A percentile compares a stretch with the other conserved stretches of the same genome.
Conservation (phyloP, 768 basidiomycete species). For the Ephemerocybe angulata region DNA sequence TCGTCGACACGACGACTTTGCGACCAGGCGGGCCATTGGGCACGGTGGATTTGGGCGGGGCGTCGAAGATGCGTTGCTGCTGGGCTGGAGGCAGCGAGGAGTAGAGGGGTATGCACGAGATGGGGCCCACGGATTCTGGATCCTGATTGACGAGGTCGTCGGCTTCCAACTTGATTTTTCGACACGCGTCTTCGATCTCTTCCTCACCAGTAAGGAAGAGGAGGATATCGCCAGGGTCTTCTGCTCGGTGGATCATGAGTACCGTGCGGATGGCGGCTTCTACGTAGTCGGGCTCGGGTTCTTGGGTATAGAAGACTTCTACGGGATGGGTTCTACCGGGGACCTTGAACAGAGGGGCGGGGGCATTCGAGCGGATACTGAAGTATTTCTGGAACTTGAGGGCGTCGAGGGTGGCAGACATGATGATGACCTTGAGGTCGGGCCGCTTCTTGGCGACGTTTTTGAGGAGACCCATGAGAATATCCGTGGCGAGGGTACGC, state of each 20-base stretch:
- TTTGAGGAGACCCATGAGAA: slow-evolving; percentile 96
- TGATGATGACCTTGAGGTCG: slow-evolving; percentile 96
- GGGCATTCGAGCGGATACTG: slow-evolving; percentile 38
- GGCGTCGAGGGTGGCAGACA: slow-evolving; percentile 97
- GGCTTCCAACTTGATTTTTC: slow-evolving; percentile 88
- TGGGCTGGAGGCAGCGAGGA: slow-evolving; percentile 92
- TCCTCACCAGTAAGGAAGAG: slow-evolving; percentile 98
- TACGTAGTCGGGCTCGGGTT: slow-evolving; percentile 93
- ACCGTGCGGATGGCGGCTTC: slow-evolving; percentile 96
- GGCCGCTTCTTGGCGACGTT: slow-evolving; percentile 69
- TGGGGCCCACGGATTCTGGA: slow-evolving; percentile 74
- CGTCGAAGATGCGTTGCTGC: slow-evolving; percentile 95
- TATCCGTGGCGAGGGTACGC: slow-evolving; percentile 95
- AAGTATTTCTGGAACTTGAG: slow-evolving; percentile 98
- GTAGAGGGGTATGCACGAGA: slow-evolving; percentile 90
- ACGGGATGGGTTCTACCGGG: slow-evolving; percentile 94
- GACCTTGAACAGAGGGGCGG: slow-evolving; percentile 83
- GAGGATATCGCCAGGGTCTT: slow-evolving; percentile 88
- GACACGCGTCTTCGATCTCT: slow-evolving; percentile 95
- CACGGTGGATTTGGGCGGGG: slow-evolving; percentile 62
- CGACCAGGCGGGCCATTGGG: slow-evolving; percentile 78
- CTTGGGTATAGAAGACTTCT: slow-evolving; percentile 91
- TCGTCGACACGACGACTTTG: slow-evolving; percentile 93
- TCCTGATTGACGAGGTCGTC: slow-evolving; percentile 76
- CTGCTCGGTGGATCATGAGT: slow-evolving; percentile 94